Evolutionary conservation across 352 stramenopile species (phyloP), one percentile per base, ranked within the genome.

Genomic region (Pythium phragmitis): DNA sequence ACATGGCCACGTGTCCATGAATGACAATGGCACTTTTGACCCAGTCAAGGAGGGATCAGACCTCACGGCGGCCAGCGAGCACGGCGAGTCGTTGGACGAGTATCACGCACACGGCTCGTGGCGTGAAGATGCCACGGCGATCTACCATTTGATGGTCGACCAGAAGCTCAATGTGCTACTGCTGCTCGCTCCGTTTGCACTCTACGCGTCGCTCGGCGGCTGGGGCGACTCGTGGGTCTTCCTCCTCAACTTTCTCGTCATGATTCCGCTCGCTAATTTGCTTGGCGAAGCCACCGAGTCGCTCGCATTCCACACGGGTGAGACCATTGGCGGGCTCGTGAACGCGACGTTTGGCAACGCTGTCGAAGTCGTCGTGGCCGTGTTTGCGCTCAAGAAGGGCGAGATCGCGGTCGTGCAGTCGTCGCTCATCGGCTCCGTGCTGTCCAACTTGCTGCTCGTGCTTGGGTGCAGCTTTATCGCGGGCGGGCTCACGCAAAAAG

Each of bases 321-420:
- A 98, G 66, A 99, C 96, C 0, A 97, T 99, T 58, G 97, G 97
- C 52, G 97, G 96, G 0, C 81, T 99, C 13, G 84, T 99, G 34
- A 99, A 99, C 81, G 97, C 97, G 33, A 99, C 97, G 8, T 98
- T 99, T 73, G 96, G 96, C 59, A 99, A 99, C 80, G 93, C 96
- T 7, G 96, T 98, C 6, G 97, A 99, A 84, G 82, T 99, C 19
- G 89, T 99, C 26, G 97, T 99, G 57, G 96, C 96, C 4, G 85
- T 98, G 47, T 96, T 98, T 14, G 96, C 97, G 19, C 86, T 99
- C 14, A 77, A 82, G 28, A 84, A 94, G 23, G 95, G 94, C 42
- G 90, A 98, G 77, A 98, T 99, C 63, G 88, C 91, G 17, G 96
- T 99, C 9, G 96, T 99, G 16, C 96, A 99, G 77, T 89, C 97